phyloP scores from a whole-genome alignment of 306 rosid genomes.

The Dryas drummondii region DNA sequence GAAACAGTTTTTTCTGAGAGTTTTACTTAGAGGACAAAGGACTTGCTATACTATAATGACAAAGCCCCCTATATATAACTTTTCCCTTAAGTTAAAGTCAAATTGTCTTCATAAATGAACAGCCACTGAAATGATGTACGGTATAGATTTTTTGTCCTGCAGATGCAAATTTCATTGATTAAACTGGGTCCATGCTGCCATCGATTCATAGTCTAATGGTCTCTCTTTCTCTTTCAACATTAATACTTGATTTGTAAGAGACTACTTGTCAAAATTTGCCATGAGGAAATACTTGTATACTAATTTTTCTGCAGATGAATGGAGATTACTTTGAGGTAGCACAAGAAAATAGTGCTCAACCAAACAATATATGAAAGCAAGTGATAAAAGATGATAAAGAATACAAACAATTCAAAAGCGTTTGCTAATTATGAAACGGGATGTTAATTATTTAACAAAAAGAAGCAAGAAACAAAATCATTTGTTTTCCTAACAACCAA shows the following conservation, averaged over 20 bases:
- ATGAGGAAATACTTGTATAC: background rate
- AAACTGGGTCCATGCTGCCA: background rate
- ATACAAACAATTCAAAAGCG: background rate
- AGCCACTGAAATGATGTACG: background rate
- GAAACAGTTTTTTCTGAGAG: background rate
- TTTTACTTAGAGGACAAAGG: background rate
- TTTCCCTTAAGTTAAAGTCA: background rate
- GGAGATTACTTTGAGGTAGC: background rate
- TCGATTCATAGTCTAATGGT: background rate
- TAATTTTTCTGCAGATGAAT: background rate
- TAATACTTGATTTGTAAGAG: background rate
- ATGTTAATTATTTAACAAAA: background rate
- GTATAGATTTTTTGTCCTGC: constrained; percentile 1
- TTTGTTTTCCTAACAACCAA: constrained; percentile 15
- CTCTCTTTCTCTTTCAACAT: background rate
- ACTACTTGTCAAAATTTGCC: background rate
- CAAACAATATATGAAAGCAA: background rate
- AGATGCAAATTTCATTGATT: background rate
- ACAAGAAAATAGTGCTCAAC: background rate
- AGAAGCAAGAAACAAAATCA: constrained; percentile 15
- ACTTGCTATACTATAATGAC: background rate
- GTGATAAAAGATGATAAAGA: background rate
- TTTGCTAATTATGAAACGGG: background rate
- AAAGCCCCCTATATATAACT: background rate
- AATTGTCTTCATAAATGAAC: background rate